Evolutionary conservation across 441 rosid species (phyloP), one percentile per base, ranked within the genome.

Genomic region (Corymbia calophylla): DNA sequence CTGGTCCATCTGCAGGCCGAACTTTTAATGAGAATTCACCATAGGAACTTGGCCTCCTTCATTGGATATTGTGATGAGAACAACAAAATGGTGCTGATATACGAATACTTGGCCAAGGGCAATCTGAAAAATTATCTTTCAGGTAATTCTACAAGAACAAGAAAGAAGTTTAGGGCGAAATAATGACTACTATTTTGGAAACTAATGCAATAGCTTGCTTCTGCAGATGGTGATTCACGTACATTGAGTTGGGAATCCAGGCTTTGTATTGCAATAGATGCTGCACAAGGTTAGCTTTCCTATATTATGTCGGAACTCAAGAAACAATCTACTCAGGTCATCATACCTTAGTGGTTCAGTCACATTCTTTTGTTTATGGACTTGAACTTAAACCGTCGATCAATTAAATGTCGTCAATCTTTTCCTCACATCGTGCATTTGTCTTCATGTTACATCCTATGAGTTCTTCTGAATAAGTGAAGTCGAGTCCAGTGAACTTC

Each of bases 251-350:
- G 95, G 95, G 94, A 91, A 86, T 54, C 64, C 16, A 91, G 94
- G 87, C 91, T 94, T 4, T 87, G 86, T 14, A 92, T 92, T 32
- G 92, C 90, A 89, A 32, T 54, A 1, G 96, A 93, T 6, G 90
- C 93, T 5, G 94, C 94, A 51, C 93, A 93, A 92, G 94, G 96
- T 93, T 84, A 53, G 88, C 51, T 32, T 39, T 73, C 7, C 84
- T 12, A 39, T 21, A 39, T 39, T 16, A 73, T 35, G 21, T 73
- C 82, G 8, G 15, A 73, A 48, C 49, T 35, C 48, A 10, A 70
- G 47, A 32, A 19, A 32, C 8, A 70, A 18, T 3, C 81, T 18
- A 9, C 25, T 70, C 80, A 9, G 25, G 80, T 10, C 47, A 25
- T 32, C 80, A 68, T 18, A 32, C 47, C 47, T 32, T 16, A 68